phyloP scores from a whole-genome alignment of 1,284 basidiomycete species.

The Ceratobasidium sp. region DNA sequence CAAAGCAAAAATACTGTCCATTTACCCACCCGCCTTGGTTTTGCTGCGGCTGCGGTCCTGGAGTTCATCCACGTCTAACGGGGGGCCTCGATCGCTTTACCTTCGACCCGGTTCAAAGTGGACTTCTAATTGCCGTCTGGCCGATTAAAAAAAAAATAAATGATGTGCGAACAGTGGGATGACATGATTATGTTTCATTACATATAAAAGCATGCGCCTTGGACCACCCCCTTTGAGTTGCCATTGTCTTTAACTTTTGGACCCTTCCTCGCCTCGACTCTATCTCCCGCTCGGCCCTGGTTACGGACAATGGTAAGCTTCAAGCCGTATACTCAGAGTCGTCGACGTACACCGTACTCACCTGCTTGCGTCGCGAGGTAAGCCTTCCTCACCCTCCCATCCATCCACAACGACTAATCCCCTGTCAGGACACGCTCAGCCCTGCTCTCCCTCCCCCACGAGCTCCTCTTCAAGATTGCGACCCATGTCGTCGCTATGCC shows the following conservation, averaged over 20 bases:
- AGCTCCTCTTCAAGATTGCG: conserved; percentile 35
- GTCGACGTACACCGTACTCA: background rate
- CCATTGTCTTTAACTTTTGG: background rate
- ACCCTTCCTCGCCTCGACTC: background rate
- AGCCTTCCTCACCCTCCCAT: background rate
- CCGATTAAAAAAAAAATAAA: background rate
- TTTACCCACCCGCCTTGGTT: background rate
- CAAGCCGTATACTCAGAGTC: background rate
- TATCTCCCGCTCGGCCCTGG: background rate
- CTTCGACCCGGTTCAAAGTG: background rate
- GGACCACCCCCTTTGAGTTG: background rate
- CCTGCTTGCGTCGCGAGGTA: background rate
- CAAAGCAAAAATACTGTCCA: background rate
- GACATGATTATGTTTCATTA: too few relatives aligned
- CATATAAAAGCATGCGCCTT: background rate
- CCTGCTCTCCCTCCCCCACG: conserved; percentile 27
- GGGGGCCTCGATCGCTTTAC: too few relatives aligned
- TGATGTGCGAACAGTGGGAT: too few relatives aligned
- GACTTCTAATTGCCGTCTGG: conserved; percentile 14
- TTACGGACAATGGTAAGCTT: conserved; percentile 22
- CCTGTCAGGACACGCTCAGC: background rate
- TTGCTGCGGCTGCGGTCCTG: conserved; percentile 5
- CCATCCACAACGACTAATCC: too few relatives aligned
- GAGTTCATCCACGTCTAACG: too few relatives aligned
- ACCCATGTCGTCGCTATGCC: conserved; percentile 13